Evolutionary conservation across 108 stramenopile species (phyloP), one percentile per base, ranked within the genome.

Genomic region (Cylindrotheca fusiformis): DNA sequence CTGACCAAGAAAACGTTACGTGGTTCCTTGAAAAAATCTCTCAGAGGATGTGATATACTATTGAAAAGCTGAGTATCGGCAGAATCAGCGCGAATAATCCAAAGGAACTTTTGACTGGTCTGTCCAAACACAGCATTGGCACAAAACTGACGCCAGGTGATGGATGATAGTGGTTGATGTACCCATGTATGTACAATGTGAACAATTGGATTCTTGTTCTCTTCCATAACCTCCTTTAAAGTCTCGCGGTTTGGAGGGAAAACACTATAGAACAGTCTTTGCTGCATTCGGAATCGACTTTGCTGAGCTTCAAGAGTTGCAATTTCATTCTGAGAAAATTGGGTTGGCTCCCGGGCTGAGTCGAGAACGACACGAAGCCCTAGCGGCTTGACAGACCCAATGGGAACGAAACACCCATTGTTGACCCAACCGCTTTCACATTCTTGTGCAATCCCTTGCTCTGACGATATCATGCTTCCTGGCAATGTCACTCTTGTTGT

Each of bases 41-140:
- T 41, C 6, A 41, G 6, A 6, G 36, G 36, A 41, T 10, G 14
- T 14, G 36, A 41, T 41, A 41, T 41, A 14, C 36, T 14, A 6
- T 41, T 41, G 36, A 41, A 10, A 41, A 41, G 10, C 6, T 41
- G 10, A 10, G 14, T 14, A 14, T 41, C 36, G 36, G 52, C 55
- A 4, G 76, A 74, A 60, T 81, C 76, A 6, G 73, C 68, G 10
- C 76, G 65, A 20, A 83, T 80, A 20, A 83, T 58, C 78, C 78
- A 79, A 12, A 79, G 23, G 47, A 78, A 84, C 30, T 79, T 73
- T 22, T 74, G 52, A 10, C 58, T 66, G 29, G 71, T 53, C 53
- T 84, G 83, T 0, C 14, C 14, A 14, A 41, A 6, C 6, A 41
- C 10, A 41, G 36, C 14, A 41, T 41, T 14, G 14, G 14, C 14